These are phyloP conservation scores for Vaccinium macrocarpon DNA, from an alignment of 148 eudicot species.

Conservation along the genomic window DNA sequence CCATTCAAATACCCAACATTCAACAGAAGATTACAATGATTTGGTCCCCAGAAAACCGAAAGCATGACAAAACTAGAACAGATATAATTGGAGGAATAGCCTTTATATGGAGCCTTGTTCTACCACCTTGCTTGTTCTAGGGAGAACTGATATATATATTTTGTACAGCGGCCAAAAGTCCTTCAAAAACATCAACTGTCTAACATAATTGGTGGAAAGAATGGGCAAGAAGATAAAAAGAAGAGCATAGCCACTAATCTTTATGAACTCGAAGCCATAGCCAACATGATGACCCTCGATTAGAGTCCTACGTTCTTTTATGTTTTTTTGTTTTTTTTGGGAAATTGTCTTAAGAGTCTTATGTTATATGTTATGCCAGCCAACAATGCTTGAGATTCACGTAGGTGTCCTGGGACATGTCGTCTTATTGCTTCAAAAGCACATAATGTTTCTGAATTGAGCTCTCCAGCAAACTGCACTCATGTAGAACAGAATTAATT, in stretches of 20 bases:
- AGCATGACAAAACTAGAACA: too few species aligned
- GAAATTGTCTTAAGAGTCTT: too few species aligned
- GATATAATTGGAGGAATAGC: too few species aligned
- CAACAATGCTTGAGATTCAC: slow-evolving; percentile 20
- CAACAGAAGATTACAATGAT: too few species aligned
- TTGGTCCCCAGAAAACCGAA: too few species aligned
- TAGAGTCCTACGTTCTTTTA: not conserved
- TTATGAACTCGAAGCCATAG: not conserved
- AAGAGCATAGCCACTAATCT: not conserved
- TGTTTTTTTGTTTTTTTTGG: too few species aligned
- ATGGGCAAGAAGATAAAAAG: not conserved
- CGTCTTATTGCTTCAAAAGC: slow-evolving; percentile 31
- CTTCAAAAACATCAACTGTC: not conserved
- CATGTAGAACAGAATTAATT: not conserved
- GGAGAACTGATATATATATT: not conserved
- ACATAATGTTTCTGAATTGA: slow-evolving; percentile 29
- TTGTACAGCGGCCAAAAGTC: not conserved
- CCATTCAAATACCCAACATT: too few species aligned
- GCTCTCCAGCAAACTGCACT: slow-evolving; percentile 30
- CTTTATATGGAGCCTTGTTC: not conserved
- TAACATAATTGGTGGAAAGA: not conserved
- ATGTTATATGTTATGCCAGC: slow-evolving; percentile 19
- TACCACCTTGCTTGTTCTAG: not conserved
- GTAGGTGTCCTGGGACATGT: slow-evolving; percentile 20
- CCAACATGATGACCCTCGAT: not conserved